phyloP scores from a whole-genome alignment of 2,329 filamentous ascomycete species.

The Paracamarosporium sp. region DNA sequence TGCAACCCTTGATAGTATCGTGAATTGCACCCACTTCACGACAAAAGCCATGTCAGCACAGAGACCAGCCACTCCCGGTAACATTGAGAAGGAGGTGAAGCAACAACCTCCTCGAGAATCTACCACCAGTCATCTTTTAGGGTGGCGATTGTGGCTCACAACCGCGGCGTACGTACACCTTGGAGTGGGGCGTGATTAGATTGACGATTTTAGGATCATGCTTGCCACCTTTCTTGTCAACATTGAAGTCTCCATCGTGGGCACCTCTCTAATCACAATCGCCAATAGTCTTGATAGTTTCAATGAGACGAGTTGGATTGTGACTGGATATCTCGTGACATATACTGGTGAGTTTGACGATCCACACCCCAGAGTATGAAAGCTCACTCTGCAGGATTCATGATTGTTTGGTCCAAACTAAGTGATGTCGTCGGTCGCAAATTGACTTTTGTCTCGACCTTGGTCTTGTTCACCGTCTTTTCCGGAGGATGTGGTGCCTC shows the following conservation, averaged over 20 bases:
- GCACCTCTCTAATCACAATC: slow-evolving; percentile 42
- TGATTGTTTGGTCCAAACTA: background rate
- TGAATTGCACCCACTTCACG: too few species aligned
- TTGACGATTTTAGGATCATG: too few species aligned
- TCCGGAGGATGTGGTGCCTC: slow-evolving; percentile 28
- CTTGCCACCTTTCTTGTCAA: slow-evolving; percentile 33
- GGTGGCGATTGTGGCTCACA: too few species aligned
- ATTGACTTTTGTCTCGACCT: background rate
- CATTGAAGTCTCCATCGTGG: slow-evolving; percentile 44
- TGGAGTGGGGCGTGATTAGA: too few species aligned
- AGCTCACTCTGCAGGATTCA: background rate
- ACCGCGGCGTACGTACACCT: too few species aligned
- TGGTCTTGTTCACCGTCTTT: background rate
- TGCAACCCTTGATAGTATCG: too few species aligned
- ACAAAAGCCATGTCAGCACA: too few species aligned
- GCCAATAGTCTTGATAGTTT: slow-evolving; percentile 37
- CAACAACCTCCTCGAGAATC: too few species aligned
- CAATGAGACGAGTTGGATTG: slow-evolving; percentile 38
- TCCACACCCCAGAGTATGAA: background rate
- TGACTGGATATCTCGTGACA: slow-evolving; percentile 40
- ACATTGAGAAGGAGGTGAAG: too few species aligned
- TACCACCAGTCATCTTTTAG: too few species aligned
- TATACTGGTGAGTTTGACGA: slow-evolving; percentile 31
- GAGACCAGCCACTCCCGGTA: too few species aligned
- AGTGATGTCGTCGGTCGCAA: slow-evolving; percentile 3